Conservation (phyloP, 2,329 filamentous ascomycete species). For the Phialophora tarda region DNA sequence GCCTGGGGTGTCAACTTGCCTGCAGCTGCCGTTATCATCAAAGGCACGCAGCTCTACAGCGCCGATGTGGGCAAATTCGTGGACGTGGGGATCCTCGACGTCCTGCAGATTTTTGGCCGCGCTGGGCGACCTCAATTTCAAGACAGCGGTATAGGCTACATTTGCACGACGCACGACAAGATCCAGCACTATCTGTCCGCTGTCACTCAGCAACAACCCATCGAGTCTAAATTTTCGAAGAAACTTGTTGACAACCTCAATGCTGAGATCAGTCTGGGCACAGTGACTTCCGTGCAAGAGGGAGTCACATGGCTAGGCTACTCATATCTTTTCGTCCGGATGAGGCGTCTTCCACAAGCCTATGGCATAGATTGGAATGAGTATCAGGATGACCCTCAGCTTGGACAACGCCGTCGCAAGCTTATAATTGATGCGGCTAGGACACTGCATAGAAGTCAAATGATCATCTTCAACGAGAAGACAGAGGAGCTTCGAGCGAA, state of each 20-base stretch:
- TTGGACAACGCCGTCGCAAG: constrained; percentile 83
- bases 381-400: constrained; percentile 81
- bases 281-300: constrained; percentile 91
- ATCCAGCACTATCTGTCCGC: constrained; percentile 88
- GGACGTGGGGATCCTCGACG: constrained; percentile 93
- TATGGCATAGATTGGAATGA: constrained; percentile 97
- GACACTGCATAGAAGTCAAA: constrained; percentile 88
- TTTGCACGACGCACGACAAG: constrained; percentile 95
- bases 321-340: constrained; percentile 95
- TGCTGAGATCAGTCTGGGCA: constrained; percentile 90
- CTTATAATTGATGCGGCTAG: constrained; percentile 87
- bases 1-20: constrained; percentile 99
- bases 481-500: constrained; percentile 94
- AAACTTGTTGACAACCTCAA: constrained; percentile 97
- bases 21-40: constrained; percentile 95
- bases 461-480: constrained; percentile 97
- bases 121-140: constrained; percentile 97
- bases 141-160: constrained; percentile 96
- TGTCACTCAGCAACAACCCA: constrained; percentile 93
- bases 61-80: constrained; percentile 96
- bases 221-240: constrained; percentile 93
- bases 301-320: constrained; percentile 98
- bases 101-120: constrained; percentile 97
- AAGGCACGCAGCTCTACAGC: constrained; percentile 96
- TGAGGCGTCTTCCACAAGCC: constrained; percentile 86